Percentiles rank a stretch among this genome's conserved stretches.
phyloP scores from a whole-genome alignment of 2,329 filamentous ascomycete genomes.

The Pyrenophora graminea region DNA sequence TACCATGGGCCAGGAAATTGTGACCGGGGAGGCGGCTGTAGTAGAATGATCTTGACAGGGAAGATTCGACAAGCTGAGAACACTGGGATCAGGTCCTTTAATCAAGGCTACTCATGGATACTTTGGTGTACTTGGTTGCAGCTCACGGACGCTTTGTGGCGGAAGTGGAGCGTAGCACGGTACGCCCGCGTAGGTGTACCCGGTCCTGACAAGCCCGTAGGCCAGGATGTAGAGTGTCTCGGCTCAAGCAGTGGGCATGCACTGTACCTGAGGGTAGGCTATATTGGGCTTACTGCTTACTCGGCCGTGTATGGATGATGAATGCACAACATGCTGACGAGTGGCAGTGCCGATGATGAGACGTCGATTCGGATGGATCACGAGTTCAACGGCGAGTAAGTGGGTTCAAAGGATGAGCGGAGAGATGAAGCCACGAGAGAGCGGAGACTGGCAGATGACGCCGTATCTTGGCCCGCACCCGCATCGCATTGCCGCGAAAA shows the following conservation, averaged over 20 bases:
- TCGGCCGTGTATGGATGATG: conserved; percentile 13
- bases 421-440: conserved; percentile 21
- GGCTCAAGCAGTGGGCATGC: conserved; percentile 1
- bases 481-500: conserved; percentile 11
- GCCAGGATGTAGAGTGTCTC: conserved; percentile 6
- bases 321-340: conserved; percentile 16
- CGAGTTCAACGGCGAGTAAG: conserved; percentile 1
- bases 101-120: background rate
- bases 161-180: conserved; percentile 11
- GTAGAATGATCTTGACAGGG: conserved; percentile 11
- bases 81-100: conserved; percentile 5
- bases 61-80: background rate
- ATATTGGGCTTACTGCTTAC: conserved; percentile 11
- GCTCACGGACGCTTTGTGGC: conserved; percentile 16
- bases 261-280: conserved; percentile 9
- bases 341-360: conserved; percentile 16
- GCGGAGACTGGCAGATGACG: conserved; percentile 15
- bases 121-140: conserved; percentile 7
- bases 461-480: conserved; percentile 18
- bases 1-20: conserved; percentile 9
- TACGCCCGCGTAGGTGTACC: conserved; percentile 20
- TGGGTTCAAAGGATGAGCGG: conserved; percentile 9
- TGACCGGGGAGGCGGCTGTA: conserved; percentile 11
- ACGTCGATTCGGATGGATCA: conserved; percentile 17
- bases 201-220: conserved; percentile 10